Conservation (phyloP, 2,329 filamentous ascomycete genomes). For the Metarhizium rileyi region DNA sequence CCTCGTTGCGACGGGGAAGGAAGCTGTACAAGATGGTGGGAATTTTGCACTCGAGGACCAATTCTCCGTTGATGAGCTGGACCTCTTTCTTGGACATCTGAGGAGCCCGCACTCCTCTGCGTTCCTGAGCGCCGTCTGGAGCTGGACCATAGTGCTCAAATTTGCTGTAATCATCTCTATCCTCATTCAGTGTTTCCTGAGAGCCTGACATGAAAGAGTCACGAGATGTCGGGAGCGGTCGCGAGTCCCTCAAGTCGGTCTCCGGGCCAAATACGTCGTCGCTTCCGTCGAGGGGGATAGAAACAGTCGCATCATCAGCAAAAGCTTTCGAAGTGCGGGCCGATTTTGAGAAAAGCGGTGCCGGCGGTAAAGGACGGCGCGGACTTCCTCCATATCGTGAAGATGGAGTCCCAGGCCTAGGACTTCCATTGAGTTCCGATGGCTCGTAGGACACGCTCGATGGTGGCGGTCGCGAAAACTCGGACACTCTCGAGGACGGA, state of each 20-base stretch:
- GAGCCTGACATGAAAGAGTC: conserved; percentile 48
- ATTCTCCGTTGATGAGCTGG: conserved; percentile 90
- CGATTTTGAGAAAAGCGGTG: conserved; percentile 66
- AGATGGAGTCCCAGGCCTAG: conserved; percentile 81
- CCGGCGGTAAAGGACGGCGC: conserved; percentile 75
- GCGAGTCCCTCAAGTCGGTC: conserved; percentile 42
- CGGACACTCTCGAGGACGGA: conserved; percentile 40
- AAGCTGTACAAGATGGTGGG: conserved; percentile 98
- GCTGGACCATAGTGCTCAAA: conserved; percentile 79
- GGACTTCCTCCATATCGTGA: conserved; percentile 84
- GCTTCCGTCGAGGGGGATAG: conserved; percentile 56
- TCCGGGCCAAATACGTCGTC: conserved; percentile 68
- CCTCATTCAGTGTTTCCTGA: conserved; percentile 45
- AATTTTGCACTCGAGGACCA: conserved; percentile 97
- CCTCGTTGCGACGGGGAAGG: conserved; percentile 79
- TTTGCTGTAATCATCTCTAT: conserved; percentile 37
- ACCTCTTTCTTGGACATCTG: conserved; percentile 93
- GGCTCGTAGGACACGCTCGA: conserved; percentile 71
- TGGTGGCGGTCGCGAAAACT: conserved; percentile 63
- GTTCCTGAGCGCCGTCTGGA: conserved; percentile 75
- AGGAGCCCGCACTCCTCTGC: conserved; percentile 75
- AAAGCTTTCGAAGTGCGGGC: conserved; percentile 41
- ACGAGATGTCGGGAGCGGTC: conserved; percentile 38
- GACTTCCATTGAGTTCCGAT: conserved; percentile 78
- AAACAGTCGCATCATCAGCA: conserved; percentile 59